phyloP scores from a whole-genome alignment of 257 asterid genomes.

The Salvia splendens region DNA sequence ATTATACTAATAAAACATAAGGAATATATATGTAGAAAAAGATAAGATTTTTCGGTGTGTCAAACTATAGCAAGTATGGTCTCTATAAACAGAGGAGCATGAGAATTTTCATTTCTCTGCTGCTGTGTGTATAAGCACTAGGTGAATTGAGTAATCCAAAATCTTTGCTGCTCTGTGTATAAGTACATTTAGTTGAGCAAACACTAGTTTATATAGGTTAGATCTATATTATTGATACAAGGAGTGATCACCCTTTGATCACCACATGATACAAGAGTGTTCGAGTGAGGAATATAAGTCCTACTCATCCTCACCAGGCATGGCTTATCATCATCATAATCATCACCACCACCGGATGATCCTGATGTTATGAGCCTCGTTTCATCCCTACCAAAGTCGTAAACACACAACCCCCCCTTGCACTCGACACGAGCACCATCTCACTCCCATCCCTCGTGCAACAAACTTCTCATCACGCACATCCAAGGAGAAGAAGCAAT shows the following conservation, averaged over 20 bases:
- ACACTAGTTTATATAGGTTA: too few relatives aligned
- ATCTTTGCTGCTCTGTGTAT: too few relatives aligned
- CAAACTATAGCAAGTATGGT: too few relatives aligned
- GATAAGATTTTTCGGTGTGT: too few relatives aligned
- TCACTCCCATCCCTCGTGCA: slow-evolving; percentile 30
- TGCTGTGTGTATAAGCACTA: too few relatives aligned
- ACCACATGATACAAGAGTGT: slow-evolving; percentile 41
- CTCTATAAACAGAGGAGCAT: too few relatives aligned
- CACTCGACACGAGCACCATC: slow-evolving; percentile 35
- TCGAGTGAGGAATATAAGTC: slow-evolving; percentile 37
- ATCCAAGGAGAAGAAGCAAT: slow-evolving; percentile 31
- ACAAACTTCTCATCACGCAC: slow-evolving; percentile 34
- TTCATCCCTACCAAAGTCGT: slow-evolving; percentile 28
- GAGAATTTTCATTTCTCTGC: too few relatives aligned
- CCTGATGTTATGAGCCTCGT: slow-evolving; percentile 33
- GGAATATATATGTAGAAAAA: too few relatives aligned
- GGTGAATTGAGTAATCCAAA: too few relatives aligned
- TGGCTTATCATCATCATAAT: background rate
- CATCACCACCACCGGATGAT: too few relatives aligned
- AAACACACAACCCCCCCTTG: slow-evolving; percentile 26
- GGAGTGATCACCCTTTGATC: background rate
- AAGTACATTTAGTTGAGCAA: too few relatives aligned
- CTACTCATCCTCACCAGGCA: slow-evolving; percentile 18
- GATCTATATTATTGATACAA: background rate
- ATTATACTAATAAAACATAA: too few relatives aligned